These are phyloP conservation scores for Verticillium klebahnii DNA, from an alignment of 2,329 filamentous ascomycete species.

Conservation along the genomic window DNA sequence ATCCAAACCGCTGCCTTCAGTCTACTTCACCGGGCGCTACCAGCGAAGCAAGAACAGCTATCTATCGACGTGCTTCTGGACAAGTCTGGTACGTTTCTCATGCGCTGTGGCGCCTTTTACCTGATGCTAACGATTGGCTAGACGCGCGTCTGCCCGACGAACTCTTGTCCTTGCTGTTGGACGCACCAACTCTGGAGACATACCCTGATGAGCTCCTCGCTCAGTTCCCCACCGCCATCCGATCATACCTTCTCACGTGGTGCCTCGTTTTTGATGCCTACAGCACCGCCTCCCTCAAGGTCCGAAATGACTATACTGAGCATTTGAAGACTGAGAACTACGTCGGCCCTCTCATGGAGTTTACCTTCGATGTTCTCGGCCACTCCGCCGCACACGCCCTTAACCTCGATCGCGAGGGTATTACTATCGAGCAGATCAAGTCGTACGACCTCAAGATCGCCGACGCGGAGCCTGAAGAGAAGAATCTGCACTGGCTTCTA, in stretches of 20 bases:
- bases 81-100: conserved; percentile 47
- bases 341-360: conserved; percentile 65
- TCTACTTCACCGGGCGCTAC: conserved; percentile 76
- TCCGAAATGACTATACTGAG: conserved; percentile 76
- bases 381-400: conserved; percentile 69
- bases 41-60: conserved; percentile 71
- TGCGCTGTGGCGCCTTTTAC: accelerated
- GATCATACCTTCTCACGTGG: conserved; percentile 86
- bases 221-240: conserved; percentile 63
- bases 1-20: conserved; percentile 79
- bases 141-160: conserved; percentile 76
- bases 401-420: conserved; percentile 65
- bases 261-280: conserved; percentile 86
- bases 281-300: conserved; percentile 69
- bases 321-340: conserved; percentile 72
- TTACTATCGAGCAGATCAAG: conserved; percentile 51
- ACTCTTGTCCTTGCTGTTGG: conserved; percentile 75
- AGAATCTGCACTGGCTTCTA: conserved; percentile 76
- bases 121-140: conserved; percentile 5
- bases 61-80: conserved; percentile 74
- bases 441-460: conserved; percentile 48
- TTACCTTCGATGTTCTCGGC: conserved; percentile 80
- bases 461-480: conserved; percentile 58
- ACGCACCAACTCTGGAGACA: conserved; percentile 66
- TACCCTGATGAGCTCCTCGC: conserved; percentile 63